Conservation (phyloP, 2,329 filamentous ascomycete species). For the Madurella fahalii region DNA sequence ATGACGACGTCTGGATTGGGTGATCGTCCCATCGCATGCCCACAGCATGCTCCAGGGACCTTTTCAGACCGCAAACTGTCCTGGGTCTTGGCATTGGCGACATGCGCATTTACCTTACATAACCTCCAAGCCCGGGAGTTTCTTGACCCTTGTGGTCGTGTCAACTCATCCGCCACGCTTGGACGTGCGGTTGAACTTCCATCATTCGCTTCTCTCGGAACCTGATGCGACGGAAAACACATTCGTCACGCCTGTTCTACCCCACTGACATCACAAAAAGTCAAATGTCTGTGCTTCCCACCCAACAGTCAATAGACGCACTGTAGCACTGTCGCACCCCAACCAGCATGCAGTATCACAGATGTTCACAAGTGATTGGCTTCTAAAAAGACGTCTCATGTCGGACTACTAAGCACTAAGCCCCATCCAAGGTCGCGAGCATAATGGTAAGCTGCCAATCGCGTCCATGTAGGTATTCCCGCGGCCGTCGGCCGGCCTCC, state of each 20-base stretch:
- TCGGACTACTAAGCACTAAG: background rate
- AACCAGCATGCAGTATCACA: constrained; percentile 5
- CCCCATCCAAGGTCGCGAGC: background rate
- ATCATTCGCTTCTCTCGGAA: background rate
- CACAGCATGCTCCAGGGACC: background rate
- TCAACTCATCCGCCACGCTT: background rate
- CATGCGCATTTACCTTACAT: background rate
- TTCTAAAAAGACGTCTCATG: background rate
- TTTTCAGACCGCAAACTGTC: background rate
- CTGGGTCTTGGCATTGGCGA: background rate
- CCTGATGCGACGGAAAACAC: background rate
- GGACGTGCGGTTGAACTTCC: background rate
- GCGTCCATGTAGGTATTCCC: background rate
- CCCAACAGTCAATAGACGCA: no score
- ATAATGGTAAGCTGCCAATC: background rate
- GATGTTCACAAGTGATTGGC: constrained; percentile 12
- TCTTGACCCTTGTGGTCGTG: background rate
- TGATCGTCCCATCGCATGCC: background rate
- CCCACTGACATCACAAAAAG: background rate
- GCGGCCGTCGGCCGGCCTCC: no score
- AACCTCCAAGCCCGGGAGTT: background rate
- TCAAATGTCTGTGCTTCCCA: background rate
- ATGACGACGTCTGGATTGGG: constrained; percentile 18
- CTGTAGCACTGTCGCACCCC: background rate
- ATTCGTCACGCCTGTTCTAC: no score